Base-by-base conservation (phyloP, 495 filamentous ascomycete genomes). In the Apiosordaria backusii region DNA sequence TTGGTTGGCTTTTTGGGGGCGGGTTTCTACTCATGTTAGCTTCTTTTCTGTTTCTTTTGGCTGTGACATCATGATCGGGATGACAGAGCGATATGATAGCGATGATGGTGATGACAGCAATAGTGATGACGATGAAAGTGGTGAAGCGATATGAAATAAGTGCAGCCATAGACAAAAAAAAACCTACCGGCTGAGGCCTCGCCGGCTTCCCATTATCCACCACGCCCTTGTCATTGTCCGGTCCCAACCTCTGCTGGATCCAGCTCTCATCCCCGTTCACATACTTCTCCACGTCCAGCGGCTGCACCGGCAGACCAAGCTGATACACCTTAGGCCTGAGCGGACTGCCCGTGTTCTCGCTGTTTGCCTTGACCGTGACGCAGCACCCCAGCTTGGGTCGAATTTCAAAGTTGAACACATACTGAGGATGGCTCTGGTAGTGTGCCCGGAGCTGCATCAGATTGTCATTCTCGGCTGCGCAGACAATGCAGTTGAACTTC, bases 371-470 rank as follows among this genome's bases (percentile, higher is more conserved):
- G 61, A 76, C 65, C 10, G 68, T 65, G 26, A 76, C 71, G 29
- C 60, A 50, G 53, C 58, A 61, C 5, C 67, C 70, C 54, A 24
- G 67, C 50, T 67, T 71, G 50, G 68, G 66, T 24, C 52, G 61
- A 29, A 59, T 23, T 58, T 83, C 79, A 68, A 84, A 70, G 29
- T 67, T 65, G 67, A 83, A 85, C 57, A 77, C 75, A 66, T 83
- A 81, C 57, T 78, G 71, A 26, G 72, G 71, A 66, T 86, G 83
- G 57, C 72, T 75, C 57, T 73, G 65, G 22, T 83, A 73, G 66
- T 86, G 83, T 15, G 75, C 65, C 64, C 77, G 74, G 58, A 86
- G 72, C 63, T 83, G 77, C 21, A 71, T 72, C 61, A 84, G 70
- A 0, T 77, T 74, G 25, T 74, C 72, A 60, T 83, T 75, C 19